phyloP scores from a whole-genome alignment of 2,329 filamentous ascomycete species.

The Fusarium sublunatum region DNA sequence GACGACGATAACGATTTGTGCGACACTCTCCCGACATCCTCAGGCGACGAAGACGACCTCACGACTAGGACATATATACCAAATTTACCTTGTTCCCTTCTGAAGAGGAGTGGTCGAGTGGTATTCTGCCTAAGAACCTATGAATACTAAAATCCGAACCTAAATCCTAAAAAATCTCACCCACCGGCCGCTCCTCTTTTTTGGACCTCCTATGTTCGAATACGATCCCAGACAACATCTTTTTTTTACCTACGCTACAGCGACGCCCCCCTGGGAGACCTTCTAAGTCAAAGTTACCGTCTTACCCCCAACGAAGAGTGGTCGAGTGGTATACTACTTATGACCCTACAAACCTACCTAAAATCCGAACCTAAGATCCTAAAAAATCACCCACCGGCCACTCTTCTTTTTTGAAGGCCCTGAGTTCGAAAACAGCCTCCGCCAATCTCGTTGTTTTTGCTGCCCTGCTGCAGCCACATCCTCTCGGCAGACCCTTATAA shows the following conservation, averaged over 20 bases:
- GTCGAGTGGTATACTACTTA: neutral
- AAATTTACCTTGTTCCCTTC: neutral
- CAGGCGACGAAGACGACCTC: neutral
- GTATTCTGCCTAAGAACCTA: constrained; percentile 3
- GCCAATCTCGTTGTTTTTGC: too few relatives aligned
- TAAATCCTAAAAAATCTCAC: neutral
- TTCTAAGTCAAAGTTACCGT: neutral
- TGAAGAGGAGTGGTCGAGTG: constrained; percentile 24
- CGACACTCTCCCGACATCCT: neutral
- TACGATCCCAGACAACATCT: too few relatives aligned
- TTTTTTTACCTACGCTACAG: too few relatives aligned
- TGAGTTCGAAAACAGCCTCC: too few relatives aligned
- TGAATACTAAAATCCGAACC: neutral
- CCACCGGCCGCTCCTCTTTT: too few relatives aligned
- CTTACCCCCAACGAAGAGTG: neutral
- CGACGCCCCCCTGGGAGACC: too few relatives aligned
- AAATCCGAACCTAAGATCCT: neutral
- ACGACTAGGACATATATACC: constrained; percentile 3
- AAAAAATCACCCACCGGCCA: neutral
- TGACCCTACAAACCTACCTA: constrained; percentile 1
- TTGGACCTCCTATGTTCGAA: too few relatives aligned
- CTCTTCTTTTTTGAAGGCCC: constrained; percentile 4
- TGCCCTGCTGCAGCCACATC: too few relatives aligned
- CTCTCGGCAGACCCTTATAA: too few relatives aligned
- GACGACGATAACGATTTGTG: constrained; percentile 11